These are phyloP conservation scores for Fusarium pseudograminearum DNA, from an alignment of 2,329 filamentous ascomycete species.

Conservation along the genomic window DNA sequence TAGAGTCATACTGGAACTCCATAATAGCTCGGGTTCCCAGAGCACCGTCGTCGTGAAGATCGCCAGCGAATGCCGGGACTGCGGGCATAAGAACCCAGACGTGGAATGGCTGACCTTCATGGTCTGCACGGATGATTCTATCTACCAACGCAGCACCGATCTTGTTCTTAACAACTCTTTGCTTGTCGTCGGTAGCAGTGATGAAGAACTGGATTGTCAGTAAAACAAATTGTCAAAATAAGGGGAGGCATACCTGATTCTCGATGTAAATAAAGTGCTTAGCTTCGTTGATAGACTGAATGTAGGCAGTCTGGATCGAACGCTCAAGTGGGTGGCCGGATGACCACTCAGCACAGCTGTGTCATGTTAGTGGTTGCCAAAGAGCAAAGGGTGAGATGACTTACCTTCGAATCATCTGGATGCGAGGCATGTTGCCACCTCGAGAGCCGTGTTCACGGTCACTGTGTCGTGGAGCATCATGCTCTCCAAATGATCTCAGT, in stretches of 20 bases:
- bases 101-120: conserved; percentile 75
- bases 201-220: conserved; percentile 75
- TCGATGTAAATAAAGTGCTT: conserved; percentile 84
- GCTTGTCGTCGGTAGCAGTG: conserved; percentile 77
- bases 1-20: conserved; percentile 87
- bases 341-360: conserved; percentile 65
- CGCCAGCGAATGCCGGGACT: conserved; percentile 85
- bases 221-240: accelerated
- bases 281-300: conserved; percentile 75
- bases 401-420: conserved; percentile 66
- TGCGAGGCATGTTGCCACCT: conserved; percentile 50
- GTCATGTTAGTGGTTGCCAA: conserved; percentile 2
- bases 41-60: conserved; percentile 77
- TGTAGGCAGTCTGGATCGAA: conserved; percentile 89
- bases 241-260: conserved; percentile 65
- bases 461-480: conserved; percentile 35
- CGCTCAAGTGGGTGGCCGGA: conserved; percentile 69
- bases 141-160: conserved; percentile 84
- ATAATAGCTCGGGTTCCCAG: conserved; percentile 86
- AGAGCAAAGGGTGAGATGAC: not conserved
- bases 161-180: conserved; percentile 80
- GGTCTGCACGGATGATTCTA: conserved; percentile 77
- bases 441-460: conserved; percentile 19
- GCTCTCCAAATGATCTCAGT: conserved; percentile 53
- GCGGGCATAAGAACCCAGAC: conserved; percentile 83